phyloP scores from a whole-genome alignment of 129 eudicot species.

The Chrysanthemum lavandulifolium region DNA sequence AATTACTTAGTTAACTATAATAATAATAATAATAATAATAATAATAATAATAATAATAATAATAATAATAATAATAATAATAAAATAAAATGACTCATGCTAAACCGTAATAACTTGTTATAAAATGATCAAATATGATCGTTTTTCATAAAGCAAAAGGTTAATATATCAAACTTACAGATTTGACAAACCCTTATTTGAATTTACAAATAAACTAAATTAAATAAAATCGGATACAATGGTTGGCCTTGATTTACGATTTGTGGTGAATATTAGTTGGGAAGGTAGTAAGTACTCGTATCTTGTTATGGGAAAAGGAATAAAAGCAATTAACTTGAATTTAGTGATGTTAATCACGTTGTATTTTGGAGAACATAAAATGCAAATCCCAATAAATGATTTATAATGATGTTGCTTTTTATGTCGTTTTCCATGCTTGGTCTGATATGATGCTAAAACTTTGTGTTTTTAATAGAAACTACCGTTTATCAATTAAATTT shows the following conservation, averaged over 20 bases:
- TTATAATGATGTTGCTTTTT: neutral
- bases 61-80: no score
- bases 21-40: no score
- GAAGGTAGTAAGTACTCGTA: conserved; percentile 12
- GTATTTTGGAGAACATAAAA: conserved; percentile 23
- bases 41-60: no score
- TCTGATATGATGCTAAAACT: conserved; percentile 14
- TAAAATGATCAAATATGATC: no score
- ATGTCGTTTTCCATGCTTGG: conserved; percentile 24
- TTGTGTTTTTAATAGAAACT: neutral
- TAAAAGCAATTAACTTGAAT: conserved; percentile 31
- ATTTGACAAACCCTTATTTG: no score
- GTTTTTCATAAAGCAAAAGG: no score
- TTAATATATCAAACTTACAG: neutral
- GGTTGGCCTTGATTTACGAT: conserved; percentile 6
- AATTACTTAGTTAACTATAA: no score
- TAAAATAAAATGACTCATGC: no score
- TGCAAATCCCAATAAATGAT: conserved; percentile 20
- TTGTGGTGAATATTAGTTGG: conserved; percentile 15
- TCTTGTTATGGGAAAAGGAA: conserved; percentile 20
- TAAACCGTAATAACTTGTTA: no score
- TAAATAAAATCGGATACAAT: neutral
- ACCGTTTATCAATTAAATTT: neutral
- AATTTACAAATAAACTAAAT: no score
- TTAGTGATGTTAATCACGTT: conserved; percentile 30